Evolutionary conservation across 2,329 filamentous ascomycete genomes (phyloP).

Genomic region (Aureobasidium subglaciale): DNA sequence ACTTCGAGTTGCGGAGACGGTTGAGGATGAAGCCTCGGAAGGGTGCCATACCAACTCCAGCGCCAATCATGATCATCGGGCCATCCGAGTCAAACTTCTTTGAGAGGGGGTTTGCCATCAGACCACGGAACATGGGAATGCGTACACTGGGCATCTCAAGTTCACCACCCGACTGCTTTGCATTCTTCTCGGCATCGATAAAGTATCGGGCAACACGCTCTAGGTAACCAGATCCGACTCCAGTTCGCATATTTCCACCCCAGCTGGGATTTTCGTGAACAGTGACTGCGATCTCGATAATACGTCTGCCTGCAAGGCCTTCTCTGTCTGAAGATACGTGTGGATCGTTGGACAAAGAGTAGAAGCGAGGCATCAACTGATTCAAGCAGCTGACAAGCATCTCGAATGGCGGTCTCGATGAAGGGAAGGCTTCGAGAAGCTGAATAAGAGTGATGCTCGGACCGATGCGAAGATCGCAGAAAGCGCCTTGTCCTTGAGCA

Average conservation of each 20-base stretch:
- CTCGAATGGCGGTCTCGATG: slow-evolving; percentile 79
- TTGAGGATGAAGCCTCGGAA: slow-evolving; percentile 98
- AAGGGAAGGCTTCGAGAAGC: slow-evolving; percentile 85
- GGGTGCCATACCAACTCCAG: slow-evolving; percentile 91
- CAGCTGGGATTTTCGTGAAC: slow-evolving; percentile 83
- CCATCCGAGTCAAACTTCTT: slow-evolving; percentile 88
- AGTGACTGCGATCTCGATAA: slow-evolving; percentile 95
- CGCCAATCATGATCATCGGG: slow-evolving; percentile 94
- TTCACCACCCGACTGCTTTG: slow-evolving; percentile 37
- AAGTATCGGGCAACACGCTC: slow-evolving; percentile 73
- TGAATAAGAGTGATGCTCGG: slow-evolving; percentile 78
- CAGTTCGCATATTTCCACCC: slow-evolving; percentile 60
- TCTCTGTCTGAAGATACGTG: slow-evolving; percentile 66
- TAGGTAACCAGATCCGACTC: slow-evolving; percentile 88
- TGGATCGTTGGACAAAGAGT: slow-evolving; percentile 94
- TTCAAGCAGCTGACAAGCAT: slow-evolving; percentile 71
- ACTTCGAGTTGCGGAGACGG: slow-evolving; percentile 86
- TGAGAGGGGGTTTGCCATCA: slow-evolving; percentile 95
- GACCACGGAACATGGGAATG: slow-evolving; percentile 93
- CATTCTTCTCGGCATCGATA: slow-evolving; percentile 58
- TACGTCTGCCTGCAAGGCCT: slow-evolving; percentile 63
- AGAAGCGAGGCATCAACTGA: slow-evolving; percentile 94
- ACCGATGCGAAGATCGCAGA: slow-evolving; percentile 87
- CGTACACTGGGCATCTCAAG: slow-evolving; percentile 56
- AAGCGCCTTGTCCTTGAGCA: slow-evolving; percentile 81